A percentile compares a stretch with the other conserved stretches of the same genome.
Conservation (phyloP, 768 basidiomycete genomes). For the Sutorius australiensis region DNA sequence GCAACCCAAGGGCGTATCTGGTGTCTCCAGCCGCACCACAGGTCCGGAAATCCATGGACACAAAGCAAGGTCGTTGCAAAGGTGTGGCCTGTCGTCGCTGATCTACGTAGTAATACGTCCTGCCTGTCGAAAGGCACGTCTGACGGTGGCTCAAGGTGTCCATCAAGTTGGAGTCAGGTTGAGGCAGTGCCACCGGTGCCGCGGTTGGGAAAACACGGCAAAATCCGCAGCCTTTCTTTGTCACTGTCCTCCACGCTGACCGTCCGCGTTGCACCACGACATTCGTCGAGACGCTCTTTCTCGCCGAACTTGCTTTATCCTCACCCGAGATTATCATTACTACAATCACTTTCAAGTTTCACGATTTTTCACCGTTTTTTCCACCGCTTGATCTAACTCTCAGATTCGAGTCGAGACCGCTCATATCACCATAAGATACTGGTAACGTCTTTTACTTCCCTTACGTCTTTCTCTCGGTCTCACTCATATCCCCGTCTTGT, state of each 20-base stretch:
- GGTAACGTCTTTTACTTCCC: constrained; percentile 31
- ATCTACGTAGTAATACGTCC: constrained; percentile 70
- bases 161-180: constrained; percentile 6
- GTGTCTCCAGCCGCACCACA: constrained; percentile 69
- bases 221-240: constrained; percentile 30
- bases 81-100: constrained; percentile 44
- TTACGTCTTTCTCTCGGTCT: constrained; percentile 24
- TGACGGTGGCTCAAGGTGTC: constrained; percentile 39
- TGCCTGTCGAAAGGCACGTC: constrained; percentile 53
- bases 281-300: not conserved
- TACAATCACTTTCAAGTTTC: constrained; percentile 8
- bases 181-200: constrained; percentile 27
- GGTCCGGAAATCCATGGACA: constrained; percentile 79
- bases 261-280: constrained; percentile 13
- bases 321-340: constrained; percentile 8
- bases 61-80: constrained; percentile 55
- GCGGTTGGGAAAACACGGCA: constrained; percentile 24
- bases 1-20: constrained; percentile 70
- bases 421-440: constrained; percentile 31
- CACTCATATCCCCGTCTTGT: constrained; percentile 2
- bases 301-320: constrained; percentile 13
- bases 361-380: constrained; percentile 23
- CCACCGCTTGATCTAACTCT: constrained; percentile 19
- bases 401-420: constrained; percentile 20
- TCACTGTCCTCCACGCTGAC: constrained; percentile 25